Evolutionary conservation across 352 stramenopile genomes (phyloP).

Genomic region (Globisporangium okanoganense): DNA sequence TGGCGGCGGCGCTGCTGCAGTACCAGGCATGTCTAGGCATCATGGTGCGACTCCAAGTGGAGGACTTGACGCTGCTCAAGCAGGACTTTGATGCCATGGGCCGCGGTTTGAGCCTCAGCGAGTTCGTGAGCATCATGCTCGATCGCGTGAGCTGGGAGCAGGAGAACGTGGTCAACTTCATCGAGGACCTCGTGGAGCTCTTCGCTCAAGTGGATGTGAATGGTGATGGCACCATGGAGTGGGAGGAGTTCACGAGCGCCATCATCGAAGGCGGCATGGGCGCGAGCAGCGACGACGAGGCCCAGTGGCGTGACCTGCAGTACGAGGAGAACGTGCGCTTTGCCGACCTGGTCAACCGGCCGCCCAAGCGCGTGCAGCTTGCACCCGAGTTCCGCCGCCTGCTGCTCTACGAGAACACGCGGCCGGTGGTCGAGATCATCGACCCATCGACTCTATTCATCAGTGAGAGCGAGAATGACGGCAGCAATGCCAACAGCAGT

Average conservation of each 20-base stretch:
- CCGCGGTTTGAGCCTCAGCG: constrained; percentile 44
- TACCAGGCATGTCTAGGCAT: constrained; percentile 78
- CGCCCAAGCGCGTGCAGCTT: constrained; percentile 56
- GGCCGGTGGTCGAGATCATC: constrained; percentile 65
- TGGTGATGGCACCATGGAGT: constrained; percentile 74
- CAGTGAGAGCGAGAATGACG: constrained; percentile 22
- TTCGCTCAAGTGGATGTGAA: constrained; percentile 80
- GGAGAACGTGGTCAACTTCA: constrained; percentile 50
- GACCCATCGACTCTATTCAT: constrained; percentile 44
- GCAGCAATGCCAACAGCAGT: not conserved
- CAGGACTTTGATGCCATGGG: constrained; percentile 57
- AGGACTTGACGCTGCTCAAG: constrained; percentile 63
- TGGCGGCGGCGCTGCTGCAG: constrained; percentile 60
- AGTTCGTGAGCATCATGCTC: constrained; percentile 75
- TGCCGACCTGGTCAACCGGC: constrained; percentile 41
- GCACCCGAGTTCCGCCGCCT: constrained; percentile 54
- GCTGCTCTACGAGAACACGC: constrained; percentile 56
- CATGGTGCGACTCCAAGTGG: constrained; percentile 69
- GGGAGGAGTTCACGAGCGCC: constrained; percentile 80
- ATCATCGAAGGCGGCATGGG: constrained; percentile 82
- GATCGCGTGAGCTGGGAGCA: constrained; percentile 60
- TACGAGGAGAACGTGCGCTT: constrained; percentile 68
- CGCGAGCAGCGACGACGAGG: constrained; percentile 25
- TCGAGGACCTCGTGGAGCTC: constrained; percentile 73
- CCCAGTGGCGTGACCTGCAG: constrained; percentile 57